Percentiles rank a stretch among this genome's conserved stretches.
Conservation (phyloP, 306 rosid species). For the Begonia peltatifolia region DNA sequence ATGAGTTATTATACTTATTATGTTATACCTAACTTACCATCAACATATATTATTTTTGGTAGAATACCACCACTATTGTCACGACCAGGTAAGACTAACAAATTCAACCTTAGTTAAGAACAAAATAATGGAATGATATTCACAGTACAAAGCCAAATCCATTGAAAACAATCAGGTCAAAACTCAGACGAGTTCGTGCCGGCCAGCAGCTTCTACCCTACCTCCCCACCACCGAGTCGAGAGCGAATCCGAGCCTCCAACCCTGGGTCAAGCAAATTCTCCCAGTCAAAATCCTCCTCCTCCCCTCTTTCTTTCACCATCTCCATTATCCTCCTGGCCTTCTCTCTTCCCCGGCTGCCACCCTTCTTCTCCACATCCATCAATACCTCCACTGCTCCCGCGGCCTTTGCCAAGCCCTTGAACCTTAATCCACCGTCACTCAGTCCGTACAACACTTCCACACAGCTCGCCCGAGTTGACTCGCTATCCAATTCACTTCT, state of each 20-base stretch:
- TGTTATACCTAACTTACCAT: too few species aligned
- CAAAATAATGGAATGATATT: conserved; percentile 3
- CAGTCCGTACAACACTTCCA: conserved; percentile 36
- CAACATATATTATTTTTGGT: too few species aligned
- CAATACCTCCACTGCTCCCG: conserved; percentile 34
- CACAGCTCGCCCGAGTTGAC: conserved; percentile 48
- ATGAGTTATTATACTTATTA: too few species aligned
- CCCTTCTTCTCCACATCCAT: conserved; percentile 38
- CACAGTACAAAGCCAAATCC: background rate
- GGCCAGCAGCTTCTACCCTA: too few species aligned
- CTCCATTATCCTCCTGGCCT: conserved; percentile 47
- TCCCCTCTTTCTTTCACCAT: conserved; percentile 32
- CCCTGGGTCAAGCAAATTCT: conserved; percentile 52
- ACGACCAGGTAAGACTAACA: too few species aligned
- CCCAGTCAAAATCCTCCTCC: conserved; percentile 61
- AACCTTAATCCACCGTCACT: conserved; percentile 77
- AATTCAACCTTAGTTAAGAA: too few species aligned
- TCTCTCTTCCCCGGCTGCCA: conserved; percentile 34
- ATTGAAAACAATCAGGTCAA: conserved; percentile 7
- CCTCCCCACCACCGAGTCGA: conserved; percentile 12
- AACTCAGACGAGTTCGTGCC: too few species aligned
- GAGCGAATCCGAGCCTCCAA: conserved; percentile 17
- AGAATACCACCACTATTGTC: too few species aligned
- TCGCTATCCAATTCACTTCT: conserved; percentile 7
- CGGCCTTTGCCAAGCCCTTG: conserved; percentile 53